Evolutionary conservation across 129 eudicot species (phyloP), one percentile per base, ranked within the genome.

Genomic region (Flaveria robusta): DNA sequence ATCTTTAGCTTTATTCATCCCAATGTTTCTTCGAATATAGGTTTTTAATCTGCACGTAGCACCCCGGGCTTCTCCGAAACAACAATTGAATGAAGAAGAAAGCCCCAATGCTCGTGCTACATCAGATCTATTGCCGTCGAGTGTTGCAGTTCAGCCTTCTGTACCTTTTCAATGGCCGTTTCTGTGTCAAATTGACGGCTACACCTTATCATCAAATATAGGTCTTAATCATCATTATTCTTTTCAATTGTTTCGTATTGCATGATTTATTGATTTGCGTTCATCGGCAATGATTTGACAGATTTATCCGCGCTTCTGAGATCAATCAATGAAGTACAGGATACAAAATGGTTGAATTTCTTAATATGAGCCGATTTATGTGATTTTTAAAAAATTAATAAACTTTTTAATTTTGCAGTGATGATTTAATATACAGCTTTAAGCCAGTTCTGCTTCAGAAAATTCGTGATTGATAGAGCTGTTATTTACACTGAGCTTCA

Each of bases 381-480:
- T 31, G 13, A 3, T 9, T 0, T 13, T 39, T 43, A 5, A 5
- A 64, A 34, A 1, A 2, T 34, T 34, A 34, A 7, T 4, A 34
- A 34, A 34, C 39, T 34, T 34, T 5, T 34, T 4, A 39, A 56
- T 9, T 16, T 68, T 82, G 91, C 90, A 2, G 71, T 81, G 96
- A 92, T 82, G 94, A 92, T 73, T 71, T 18, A 74, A 37, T 55
- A 15, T 31, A 74, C 90, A 92, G 90, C 97, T 87, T 81, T 82
- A 89, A 81, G 98, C 98, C 96, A 92, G 93, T 92, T 92, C 94
- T 92, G 98, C 96, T 92, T 86, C 96, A 58, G 98, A 92, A 78
- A 85, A 81, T 82, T 85, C 88, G 19, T 89, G 98, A 92, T 92
- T 46, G 98, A 92, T 41, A 89, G 68, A 92, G 96, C 96, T 92